Conservation (phyloP, 2,329 filamentous ascomycete genomes). For the Aspergillus sclerotialis region DNA sequence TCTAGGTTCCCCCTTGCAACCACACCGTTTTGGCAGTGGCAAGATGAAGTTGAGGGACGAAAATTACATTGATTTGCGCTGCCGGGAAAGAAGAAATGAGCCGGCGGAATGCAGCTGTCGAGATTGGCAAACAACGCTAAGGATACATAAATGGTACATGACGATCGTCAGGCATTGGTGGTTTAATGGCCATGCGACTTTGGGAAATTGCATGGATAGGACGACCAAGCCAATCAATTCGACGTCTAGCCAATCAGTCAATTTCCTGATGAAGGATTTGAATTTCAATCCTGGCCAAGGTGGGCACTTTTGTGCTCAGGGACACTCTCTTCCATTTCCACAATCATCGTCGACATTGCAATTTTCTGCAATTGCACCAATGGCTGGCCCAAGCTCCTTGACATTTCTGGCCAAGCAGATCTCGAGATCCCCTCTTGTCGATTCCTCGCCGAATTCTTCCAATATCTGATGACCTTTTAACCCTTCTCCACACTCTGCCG, state of each 20-base stretch:
- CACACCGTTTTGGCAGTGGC: background rate
- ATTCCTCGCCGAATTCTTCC: background rate
- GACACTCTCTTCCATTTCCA: conserved; percentile 3
- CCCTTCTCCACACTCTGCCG: conserved; percentile 15
- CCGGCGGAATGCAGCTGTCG: background rate
- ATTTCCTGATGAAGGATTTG: conserved; percentile 19
- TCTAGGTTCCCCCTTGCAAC: conserved; percentile 11
- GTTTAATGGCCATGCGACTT: conserved; percentile 17
- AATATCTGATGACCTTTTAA: background rate
- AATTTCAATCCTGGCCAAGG: conserved; percentile 20
- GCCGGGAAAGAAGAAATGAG: background rate
- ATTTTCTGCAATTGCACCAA: conserved; percentile 11
- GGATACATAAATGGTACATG: conserved; percentile 14
- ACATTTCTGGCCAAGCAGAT: conserved; percentile 21
- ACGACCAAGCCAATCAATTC: conserved; percentile 11
- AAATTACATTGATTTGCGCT: background rate
- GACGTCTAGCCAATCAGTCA: conserved; percentile 22
- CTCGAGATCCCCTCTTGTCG: conserved; percentile 14
- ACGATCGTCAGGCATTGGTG: conserved; percentile 17
- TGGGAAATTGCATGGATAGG: conserved; percentile 17
- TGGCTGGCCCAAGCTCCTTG: conserved; percentile 26
- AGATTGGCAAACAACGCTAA: conserved; percentile 7
- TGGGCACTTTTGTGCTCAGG: background rate
- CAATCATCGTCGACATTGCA: conserved; percentile 14
- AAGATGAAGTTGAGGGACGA: too few species aligned